Base-by-base conservation (phyloP, 768 basidiomycete genomes). In the Amanita phalloides region DNA sequence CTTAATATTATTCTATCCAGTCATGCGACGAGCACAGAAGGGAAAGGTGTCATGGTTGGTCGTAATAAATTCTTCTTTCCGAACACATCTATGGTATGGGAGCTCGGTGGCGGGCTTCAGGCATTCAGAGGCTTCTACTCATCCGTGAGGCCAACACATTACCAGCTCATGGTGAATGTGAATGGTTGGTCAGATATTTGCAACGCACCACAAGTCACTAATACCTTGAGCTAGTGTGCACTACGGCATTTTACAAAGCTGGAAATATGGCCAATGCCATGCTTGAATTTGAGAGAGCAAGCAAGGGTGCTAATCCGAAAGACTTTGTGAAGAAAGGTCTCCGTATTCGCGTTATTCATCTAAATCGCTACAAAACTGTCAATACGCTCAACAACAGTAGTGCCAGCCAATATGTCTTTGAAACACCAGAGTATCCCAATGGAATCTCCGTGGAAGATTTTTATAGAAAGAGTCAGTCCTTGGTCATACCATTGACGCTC, bases 251-350 rank as follows among this genome's bases (percentile, higher is more conserved):
- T 55, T 80, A 81, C 56, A 73, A 67, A 3, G 71, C 76, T 0
- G 79, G 80, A 1, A 88, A 82, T 60, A 71, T 92, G 2, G 83
- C 82, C 0, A 61, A 77, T 0, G 81, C 82, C 2, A 75, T 90
- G 65, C 57, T 60, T 1, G 71, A 70, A 1, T 90, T 86, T 60
- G 56, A 60, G 23, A 57, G 70, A 1, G 71, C 74, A 3, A 80
- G 76, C 54, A 82, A 78, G 55, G 79, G 81, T 10, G 86, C 79
- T 3, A 75, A 80, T 23, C 60, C 72, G 32, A 70, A 69, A n/a
- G 77, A 66, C 0, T 90, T 88, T 56, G 82, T 77, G 11, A 47
- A 47, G 37, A 79, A 72, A 54, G 76, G 84, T 6, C 73, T 90
- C 2, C 71, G 89, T 36, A 68, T 91, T 44, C 8, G 3, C 28